Conservation (phyloP, 208 protist species). For the Trypanosoma grayi region DNA sequence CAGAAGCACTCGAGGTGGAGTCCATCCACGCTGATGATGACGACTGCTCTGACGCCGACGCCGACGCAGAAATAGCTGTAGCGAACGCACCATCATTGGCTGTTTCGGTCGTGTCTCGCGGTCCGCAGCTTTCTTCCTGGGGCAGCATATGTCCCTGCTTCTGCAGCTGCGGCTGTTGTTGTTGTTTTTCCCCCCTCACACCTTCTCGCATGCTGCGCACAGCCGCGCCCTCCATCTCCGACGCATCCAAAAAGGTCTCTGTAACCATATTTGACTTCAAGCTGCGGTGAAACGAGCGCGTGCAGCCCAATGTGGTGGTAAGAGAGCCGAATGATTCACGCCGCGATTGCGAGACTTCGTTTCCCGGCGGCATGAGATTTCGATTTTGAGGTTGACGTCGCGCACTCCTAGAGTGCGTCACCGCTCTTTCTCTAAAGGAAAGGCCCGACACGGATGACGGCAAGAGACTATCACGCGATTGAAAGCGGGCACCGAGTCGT, state of each 20-base stretch:
- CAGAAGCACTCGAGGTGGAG: not conserved
- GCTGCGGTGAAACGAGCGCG: not conserved
- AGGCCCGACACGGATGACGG: not conserved
- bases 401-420: not conserved
- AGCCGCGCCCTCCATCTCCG: not conserved
- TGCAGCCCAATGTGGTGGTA: not conserved
- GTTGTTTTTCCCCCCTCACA: not conserved
- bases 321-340: constrained; percentile 9
- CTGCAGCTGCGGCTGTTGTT: too few species aligned
- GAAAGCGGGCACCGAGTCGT: constrained; percentile 11
- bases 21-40: not conserved
- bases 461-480: not conserved
- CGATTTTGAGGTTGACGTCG: not conserved
- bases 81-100: not conserved
- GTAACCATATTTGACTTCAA: constrained; percentile 1
- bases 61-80: not conserved
- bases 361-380: not conserved
- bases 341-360: not conserved
- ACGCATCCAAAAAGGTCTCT: constrained; percentile 4
- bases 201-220: not conserved
- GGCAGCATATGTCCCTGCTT: not conserved
- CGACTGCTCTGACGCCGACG: not conserved
- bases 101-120: not conserved
- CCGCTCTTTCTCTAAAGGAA: not conserved
- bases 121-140: not conserved